phyloP scores from a whole-genome alignment of 2,329 filamentous ascomycete genomes.

The Ilyonectria sp. region DNA sequence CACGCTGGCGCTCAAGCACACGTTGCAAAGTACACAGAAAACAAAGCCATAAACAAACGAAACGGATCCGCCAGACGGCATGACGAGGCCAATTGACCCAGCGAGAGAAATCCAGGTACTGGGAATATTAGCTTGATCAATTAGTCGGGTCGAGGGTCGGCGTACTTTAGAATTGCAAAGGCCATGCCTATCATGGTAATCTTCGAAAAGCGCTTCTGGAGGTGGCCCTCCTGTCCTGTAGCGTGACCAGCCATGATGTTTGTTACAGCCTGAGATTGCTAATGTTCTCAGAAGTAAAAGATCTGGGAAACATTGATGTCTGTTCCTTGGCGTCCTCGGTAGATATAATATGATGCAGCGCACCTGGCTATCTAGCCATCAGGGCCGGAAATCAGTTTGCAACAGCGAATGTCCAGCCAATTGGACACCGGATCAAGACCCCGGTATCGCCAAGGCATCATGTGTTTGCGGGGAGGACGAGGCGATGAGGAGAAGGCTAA shows the following conservation, averaged over 20 bases:
- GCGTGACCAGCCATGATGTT: slow-evolving; percentile 28
- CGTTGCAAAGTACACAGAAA: slow-evolving; percentile 41
- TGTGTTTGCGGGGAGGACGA: slow-evolving; percentile 32
- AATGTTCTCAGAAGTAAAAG: neutral
- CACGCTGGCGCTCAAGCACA: slow-evolving; percentile 39
- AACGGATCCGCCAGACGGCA: slow-evolving; percentile 58
- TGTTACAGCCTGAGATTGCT: neutral
- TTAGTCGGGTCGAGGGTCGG: neutral
- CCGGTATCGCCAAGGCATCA: slow-evolving; percentile 3
- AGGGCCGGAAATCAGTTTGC: neutral
- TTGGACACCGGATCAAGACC: neutral
- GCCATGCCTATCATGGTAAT: slow-evolving; percentile 52
- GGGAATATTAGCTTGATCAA: slow-evolving; percentile 1
- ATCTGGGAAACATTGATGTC: neutral
- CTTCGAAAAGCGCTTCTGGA: slow-evolving; percentile 44
- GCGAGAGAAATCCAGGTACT: slow-evolving; percentile 56
- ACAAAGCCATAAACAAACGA: slow-evolving; percentile 61
- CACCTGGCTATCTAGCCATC: neutral
- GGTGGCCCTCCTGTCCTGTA: slow-evolving; percentile 32
- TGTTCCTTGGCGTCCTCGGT: neutral
- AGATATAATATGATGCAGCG: neutral
- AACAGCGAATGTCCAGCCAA: neutral
- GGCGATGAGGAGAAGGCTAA: slow-evolving; percentile 19
- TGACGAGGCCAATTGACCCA: slow-evolving; percentile 59
- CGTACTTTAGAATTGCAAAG: slow-evolving; percentile 61